Conservation (phyloP, 768 basidiomycete genomes). For the Boletus rex-veris region DNA sequence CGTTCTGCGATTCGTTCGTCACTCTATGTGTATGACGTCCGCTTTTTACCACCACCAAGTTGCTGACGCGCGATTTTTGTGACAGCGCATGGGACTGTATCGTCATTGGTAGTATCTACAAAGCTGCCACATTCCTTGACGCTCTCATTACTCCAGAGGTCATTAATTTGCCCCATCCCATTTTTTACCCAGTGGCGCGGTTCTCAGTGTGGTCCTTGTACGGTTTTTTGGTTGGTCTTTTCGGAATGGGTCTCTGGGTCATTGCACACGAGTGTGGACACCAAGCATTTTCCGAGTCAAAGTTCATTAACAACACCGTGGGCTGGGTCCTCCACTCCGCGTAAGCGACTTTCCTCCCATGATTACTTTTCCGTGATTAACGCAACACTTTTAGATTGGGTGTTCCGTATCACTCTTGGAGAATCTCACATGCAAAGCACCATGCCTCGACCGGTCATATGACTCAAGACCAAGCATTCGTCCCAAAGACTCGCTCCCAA, state of each 20-base stretch:
- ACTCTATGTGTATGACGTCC: constrained; percentile 61
- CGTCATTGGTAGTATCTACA: constrained; percentile 67
- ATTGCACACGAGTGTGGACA: constrained; percentile 95
- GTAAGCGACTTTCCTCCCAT: constrained; percentile 41
- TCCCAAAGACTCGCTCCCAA: constrained; percentile 83
- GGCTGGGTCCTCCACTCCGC: constrained; percentile 91
- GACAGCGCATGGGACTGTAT: constrained; percentile 69
- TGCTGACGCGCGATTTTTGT: constrained; percentile 10
- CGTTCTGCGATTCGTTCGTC: constrained; percentile 82
- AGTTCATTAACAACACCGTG: constrained; percentile 85
- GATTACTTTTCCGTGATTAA: constrained; percentile 21
- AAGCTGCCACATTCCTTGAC: constrained; percentile 64
- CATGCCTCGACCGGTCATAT: constrained; percentile 93
- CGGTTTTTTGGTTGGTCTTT: constrained; percentile 77
- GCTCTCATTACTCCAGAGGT: constrained; percentile 53
- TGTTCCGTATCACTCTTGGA: constrained; percentile 96
- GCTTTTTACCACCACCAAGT: not conserved
- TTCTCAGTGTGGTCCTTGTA: constrained; percentile 78
- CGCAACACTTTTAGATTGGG: constrained; percentile 56
- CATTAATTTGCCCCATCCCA: constrained; percentile 40
- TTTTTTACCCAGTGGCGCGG: constrained; percentile 58
- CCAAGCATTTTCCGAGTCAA: constrained; percentile 92
- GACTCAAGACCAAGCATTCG: constrained; percentile 94
- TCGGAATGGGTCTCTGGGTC: constrained; percentile 92
- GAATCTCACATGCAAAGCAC: constrained; percentile 91